Evolutionary conservation across 179 eudicot genomes (phyloP).

Genomic region (Camellia oleifera): DNA sequence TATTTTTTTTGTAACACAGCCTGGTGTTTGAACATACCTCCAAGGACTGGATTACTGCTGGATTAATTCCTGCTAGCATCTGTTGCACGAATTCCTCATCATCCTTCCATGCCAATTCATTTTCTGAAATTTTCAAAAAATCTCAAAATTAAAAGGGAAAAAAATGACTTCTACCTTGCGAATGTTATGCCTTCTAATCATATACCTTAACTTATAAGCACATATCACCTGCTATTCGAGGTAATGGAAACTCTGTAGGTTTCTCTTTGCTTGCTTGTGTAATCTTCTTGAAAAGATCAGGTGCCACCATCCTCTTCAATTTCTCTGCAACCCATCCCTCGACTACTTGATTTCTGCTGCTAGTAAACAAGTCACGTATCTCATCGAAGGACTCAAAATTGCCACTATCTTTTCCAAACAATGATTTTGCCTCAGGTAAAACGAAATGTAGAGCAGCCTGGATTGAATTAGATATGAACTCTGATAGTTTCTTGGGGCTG

Average conservation of each 20-base stretch:
- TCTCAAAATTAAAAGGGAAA: neutral
- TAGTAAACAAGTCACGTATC: slow-evolving; percentile 15
- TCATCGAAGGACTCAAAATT: slow-evolving; percentile 20
- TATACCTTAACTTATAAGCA: neutral
- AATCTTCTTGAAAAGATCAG: slow-evolving; percentile 15
- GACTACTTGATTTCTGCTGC: neutral
- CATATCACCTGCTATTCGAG: slow-evolving; percentile 21
- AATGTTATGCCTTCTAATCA: neutral
- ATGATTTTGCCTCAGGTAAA: slow-evolving; percentile 38
- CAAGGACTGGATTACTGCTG: slow-evolving; percentile 43
- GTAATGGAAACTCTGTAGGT: slow-evolving; percentile 2
- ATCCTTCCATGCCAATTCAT: slow-evolving; percentile 60
- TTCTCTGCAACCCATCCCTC: slow-evolving; percentile 18
- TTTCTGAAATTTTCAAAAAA: slow-evolving; percentile 28
- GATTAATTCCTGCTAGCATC: slow-evolving; percentile 79
- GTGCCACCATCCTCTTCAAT: slow-evolving; percentile 15
- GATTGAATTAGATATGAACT: slow-evolving; percentile 43
- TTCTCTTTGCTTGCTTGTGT: slow-evolving; percentile 12
- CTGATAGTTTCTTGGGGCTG: slow-evolving; percentile 49
- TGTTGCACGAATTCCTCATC: slow-evolving; percentile 78
- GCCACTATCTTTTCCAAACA: slow-evolving; percentile 11
- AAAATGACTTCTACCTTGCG: neutral
- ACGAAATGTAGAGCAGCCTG: slow-evolving; percentile 41
- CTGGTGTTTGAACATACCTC: slow-evolving; percentile 18
- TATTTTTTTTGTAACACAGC: no score